phyloP scores from a whole-genome alignment of 2,329 filamentous ascomycete species.

The Xylaria sp. region DNA sequence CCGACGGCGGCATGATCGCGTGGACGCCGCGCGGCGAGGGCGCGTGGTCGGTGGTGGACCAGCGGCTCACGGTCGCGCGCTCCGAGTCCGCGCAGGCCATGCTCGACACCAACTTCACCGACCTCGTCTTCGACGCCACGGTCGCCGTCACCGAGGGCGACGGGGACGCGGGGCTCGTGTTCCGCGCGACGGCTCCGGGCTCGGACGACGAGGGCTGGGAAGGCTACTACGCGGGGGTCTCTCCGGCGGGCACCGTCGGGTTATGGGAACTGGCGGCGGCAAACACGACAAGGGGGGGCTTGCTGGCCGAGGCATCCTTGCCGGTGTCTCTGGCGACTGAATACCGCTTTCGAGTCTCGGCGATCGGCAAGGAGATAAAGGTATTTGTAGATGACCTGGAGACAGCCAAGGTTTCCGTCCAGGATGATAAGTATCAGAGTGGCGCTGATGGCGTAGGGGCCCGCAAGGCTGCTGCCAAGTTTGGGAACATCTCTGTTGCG shows the following conservation, averaged over 20 bases:
- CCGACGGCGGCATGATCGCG: slow-evolving; percentile 42
- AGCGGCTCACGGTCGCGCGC: slow-evolving; percentile 30
- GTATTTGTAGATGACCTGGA: slow-evolving; percentile 35
- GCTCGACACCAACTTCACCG: slow-evolving; percentile 42
- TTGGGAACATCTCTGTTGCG: slow-evolving; percentile 35
- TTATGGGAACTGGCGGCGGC: slow-evolving; percentile 34
- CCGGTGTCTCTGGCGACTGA: slow-evolving; percentile 14
- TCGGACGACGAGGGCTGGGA: slow-evolving; percentile 28
- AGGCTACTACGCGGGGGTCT: slow-evolving; percentile 36
- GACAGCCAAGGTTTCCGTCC: slow-evolving; percentile 21
- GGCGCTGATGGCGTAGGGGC: slow-evolving; percentile 35
- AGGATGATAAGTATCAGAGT: slow-evolving; percentile 24
- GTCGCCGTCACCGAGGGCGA: slow-evolving; percentile 22
- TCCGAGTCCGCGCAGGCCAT: slow-evolving; percentile 31
- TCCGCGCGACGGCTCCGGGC: slow-evolving; percentile 35
- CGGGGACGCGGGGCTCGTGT: slow-evolving; percentile 41
- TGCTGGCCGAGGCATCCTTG: slow-evolving; percentile 9
- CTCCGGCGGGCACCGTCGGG: slow-evolving; percentile 23
- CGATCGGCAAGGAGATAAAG: slow-evolving; percentile 29
- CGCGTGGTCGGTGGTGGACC: slow-evolving; percentile 32
- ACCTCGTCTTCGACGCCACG: slow-evolving; percentile 38
- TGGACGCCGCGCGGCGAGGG: slow-evolving; percentile 40
- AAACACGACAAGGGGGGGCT: slow-evolving; percentile 20
- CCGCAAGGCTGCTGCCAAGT: slow-evolving; percentile 21
- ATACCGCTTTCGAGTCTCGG: slow-evolving; percentile 32